Base-by-base conservation (phyloP, 2,329 filamentous ascomycete species). In the Peltaster fructicola region DNA sequence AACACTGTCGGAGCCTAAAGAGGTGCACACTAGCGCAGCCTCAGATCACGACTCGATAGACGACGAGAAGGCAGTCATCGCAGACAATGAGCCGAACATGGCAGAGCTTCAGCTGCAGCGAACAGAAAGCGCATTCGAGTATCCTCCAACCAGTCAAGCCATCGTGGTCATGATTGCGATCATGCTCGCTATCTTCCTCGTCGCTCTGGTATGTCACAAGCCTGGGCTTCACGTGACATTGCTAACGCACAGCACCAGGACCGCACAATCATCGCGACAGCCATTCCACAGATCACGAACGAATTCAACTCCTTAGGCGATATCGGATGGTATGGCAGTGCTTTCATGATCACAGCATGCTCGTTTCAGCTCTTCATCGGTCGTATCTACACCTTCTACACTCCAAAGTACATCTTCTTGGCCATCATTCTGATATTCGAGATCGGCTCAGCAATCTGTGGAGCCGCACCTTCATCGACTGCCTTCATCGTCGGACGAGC, bases 371-470 rank as follows among this genome's bases (percentile, higher is more conserved):
- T 56, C 2, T 42, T 49, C 0, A 53, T 50, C 34, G 61, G 61
- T 3, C 56, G 57, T 28, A 36, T 52, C 3, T 63, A 56, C 41
- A 59, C 52, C 22, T 60, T 51, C 37, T 56, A 53, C 30, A 37
- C 44, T 3, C 39, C 50, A 6, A 57, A 57, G 35, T 35, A 27
- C 7, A 39, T 38, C 14, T 57, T 52, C 30, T 26, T 56, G 9
- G 23, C 36, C 2, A 24, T 41, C 6, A 48, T 52, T 17, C 34
- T 44, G 17, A 27, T 67, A 19, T 71, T 72, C 32, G 63, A 69
- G 37, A 10, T 66, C 4, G 67, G 67, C 2, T 67, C 63, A 1
- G 34, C 62, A 4, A 41, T 71, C n/a, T 69, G 63, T 34, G 66
- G 23, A 8, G 44, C 50, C 1, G 45, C 52, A 2, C 43, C 41